phyloP scores from a whole-genome alignment of 148 eudicot genomes.

The Bassia scoparia region DNA sequence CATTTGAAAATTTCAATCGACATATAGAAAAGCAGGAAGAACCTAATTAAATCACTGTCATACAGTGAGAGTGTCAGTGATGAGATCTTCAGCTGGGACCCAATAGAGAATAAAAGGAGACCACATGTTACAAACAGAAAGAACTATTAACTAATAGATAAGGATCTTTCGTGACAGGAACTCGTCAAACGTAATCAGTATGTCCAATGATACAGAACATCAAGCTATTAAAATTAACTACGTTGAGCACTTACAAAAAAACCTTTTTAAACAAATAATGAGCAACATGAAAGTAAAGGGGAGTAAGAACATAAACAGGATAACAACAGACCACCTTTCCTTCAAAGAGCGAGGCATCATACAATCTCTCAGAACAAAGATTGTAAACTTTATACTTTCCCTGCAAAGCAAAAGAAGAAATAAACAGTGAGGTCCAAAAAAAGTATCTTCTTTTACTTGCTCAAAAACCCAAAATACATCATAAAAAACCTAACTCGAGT shows the following conservation, averaged over 20 bases:
- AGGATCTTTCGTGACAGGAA: too few species aligned
- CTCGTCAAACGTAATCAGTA: too few species aligned
- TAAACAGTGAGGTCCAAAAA: slow-evolving; percentile 2
- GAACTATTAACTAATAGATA: neutral
- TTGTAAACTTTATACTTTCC: slow-evolving; percentile 96
- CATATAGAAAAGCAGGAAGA: neutral
- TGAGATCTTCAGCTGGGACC: neutral
- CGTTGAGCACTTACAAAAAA: too few species aligned
- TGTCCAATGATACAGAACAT: neutral
- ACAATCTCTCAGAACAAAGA: slow-evolving; percentile 97
- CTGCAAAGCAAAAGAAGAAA: slow-evolving; percentile 42
- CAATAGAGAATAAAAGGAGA: neutral
- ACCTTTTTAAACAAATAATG: too few species aligned
- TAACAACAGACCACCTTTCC: slow-evolving; percentile 69
- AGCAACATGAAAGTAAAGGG: neutral
- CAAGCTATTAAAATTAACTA: neutral
- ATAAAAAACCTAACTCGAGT: neutral
- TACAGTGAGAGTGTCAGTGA: too few species aligned
- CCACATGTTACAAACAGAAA: too few species aligned
- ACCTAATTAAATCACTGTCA: neutral
- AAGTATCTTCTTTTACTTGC: neutral
- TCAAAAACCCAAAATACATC: too few species aligned
- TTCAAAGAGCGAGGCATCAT: slow-evolving; percentile 93
- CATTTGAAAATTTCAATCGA: neutral
- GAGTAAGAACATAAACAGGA: neutral